Conservation (phyloP, 169 alveolate genomes). For the Eimeria falciformis region DNA sequence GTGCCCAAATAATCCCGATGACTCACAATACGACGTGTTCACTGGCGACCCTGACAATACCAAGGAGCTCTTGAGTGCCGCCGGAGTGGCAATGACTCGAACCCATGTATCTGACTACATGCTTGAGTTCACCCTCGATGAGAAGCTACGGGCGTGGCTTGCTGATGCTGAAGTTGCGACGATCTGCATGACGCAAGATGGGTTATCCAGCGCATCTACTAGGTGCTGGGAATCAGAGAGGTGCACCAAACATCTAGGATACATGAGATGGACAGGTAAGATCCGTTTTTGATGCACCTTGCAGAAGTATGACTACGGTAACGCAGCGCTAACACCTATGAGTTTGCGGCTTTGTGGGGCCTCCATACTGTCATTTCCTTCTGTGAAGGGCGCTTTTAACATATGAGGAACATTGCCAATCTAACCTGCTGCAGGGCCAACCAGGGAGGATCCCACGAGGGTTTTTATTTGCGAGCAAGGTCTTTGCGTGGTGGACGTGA, state of each 20-base stretch:
- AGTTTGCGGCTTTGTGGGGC: not conserved
- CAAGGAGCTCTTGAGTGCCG: not conserved
- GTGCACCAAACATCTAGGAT: slow-evolving; percentile 53
- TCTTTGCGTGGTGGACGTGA: slow-evolving; percentile 8
- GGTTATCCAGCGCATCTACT: slow-evolving; percentile 3
- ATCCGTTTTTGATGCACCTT: not conserved
- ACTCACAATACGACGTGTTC: not conserved
- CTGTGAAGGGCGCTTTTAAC: not conserved
- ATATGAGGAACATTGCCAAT: not conserved
- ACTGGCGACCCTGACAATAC: not conserved
- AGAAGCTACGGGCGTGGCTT: not conserved
- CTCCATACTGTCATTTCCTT: too few relatives aligned
- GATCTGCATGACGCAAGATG: slow-evolving; percentile 60
- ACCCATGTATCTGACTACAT: not conserved
- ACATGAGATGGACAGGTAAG: slow-evolving; percentile 66
- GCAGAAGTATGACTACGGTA: not conserved
- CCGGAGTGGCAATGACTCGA: slow-evolving; percentile 29
- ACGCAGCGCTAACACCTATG: not conserved
- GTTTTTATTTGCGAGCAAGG: slow-evolving; percentile 7
- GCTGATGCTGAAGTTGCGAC: slow-evolving; percentile 25
- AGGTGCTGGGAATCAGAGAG: slow-evolving; percentile 48
- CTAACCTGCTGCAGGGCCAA: slow-evolving; percentile 47
- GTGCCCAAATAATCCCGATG: slow-evolving; percentile 30
- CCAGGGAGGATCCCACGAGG: slow-evolving; percentile 14
- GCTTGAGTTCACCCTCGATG: not conserved